Evolutionary conservation across 139 green algal species (phyloP).

Genomic region (Tetradesmus lagerheimii): DNA sequence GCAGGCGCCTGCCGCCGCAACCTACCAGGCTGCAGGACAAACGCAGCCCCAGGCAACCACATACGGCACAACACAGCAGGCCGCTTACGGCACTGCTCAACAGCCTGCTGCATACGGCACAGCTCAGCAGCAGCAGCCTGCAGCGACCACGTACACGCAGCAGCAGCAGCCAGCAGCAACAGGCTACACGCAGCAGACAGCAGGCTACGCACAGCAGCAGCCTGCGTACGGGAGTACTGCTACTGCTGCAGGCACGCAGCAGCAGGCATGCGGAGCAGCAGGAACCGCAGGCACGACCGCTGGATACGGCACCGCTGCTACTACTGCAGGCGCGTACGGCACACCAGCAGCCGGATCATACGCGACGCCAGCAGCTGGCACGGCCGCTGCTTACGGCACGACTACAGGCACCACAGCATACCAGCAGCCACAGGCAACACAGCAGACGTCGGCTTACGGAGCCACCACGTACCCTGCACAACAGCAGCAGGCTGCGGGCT

Average conservation of each 20-base stretch:
- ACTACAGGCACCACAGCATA: not conserved
- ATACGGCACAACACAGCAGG: slow-evolving; percentile 22
- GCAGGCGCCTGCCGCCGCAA: not conserved
- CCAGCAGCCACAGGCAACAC: slow-evolving; percentile 4
- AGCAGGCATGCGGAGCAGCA: slow-evolving; percentile 13
- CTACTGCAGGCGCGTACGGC: slow-evolving; percentile 1
- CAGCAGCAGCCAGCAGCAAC: slow-evolving; percentile 15
- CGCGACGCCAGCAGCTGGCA: not conserved
- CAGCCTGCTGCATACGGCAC: not conserved
- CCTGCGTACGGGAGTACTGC: not conserved
- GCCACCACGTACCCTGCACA: not conserved
- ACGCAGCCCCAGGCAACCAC: not conserved
- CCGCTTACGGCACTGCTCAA: slow-evolving; percentile 4
- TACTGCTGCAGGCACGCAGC: slow-evolving; percentile 5
- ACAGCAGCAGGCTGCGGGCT: not conserved
- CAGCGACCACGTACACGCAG: slow-evolving; percentile 5
- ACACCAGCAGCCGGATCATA: not conserved
- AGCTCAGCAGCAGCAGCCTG: slow-evolving; percentile 4
- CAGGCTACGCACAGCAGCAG: not conserved
- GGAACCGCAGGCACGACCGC: not conserved
- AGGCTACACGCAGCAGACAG: not conserved
- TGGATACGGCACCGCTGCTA: not conserved
- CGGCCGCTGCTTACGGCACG: not conserved
- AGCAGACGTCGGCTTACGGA: not conserved
- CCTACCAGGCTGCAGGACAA: not conserved